Base-by-base conservation (phyloP, 805 yeast species). In the Teunomyces pallodes region DNA sequence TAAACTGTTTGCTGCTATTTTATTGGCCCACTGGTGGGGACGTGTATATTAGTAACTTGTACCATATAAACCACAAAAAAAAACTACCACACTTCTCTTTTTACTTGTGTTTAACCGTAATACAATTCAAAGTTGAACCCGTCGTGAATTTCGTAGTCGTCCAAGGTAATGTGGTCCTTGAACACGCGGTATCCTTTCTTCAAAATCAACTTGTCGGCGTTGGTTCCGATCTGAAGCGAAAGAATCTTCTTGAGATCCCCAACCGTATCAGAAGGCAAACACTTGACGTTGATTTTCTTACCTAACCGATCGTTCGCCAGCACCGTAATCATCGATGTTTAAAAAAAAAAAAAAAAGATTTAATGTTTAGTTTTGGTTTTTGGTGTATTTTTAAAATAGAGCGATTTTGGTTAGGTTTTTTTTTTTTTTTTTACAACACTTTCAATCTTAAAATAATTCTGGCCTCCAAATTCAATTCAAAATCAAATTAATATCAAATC, bases 81-180 rank as follows among this genome's bases (percentile, higher is more conserved):
- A 3, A n/a, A n/a, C n/a, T n/a, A 3, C 17, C 17, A 17, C 3
- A 2, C 17, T 17, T 17, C 17, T 17, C 17, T 17, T 17, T 16
- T 17, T 17, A 17, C 17, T 20, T 30, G 14, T 17, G 6, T 29
- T 20, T 59, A 86, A 24, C 83, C 71, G 61, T 87, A 87, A 58
- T 89, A 94, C 64, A 92, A 69, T 67, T 92, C 99, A 54, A 92
- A 67, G 65, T 85, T 89, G 51, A 87, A 84, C 8, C 96, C 96
- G 64, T 90, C 85, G 60, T 90, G 96, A 14, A 92, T 83, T 64
- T 92, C 99, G 62, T 94, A 92, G 65, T 92, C 99, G n/a, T 86
- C 96, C 40, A 92, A 72, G 0, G 91, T 77, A 47, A 92, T 92
- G 62, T 91, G 97, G 60, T 92, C 94, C 62, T 94, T 94, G 64